A percentile compares a stretch with the other conserved stretches of the same genome.
phyloP scores from a whole-genome alignment of 176 grass and related monocot genomes.

The Musa beccarii region DNA sequence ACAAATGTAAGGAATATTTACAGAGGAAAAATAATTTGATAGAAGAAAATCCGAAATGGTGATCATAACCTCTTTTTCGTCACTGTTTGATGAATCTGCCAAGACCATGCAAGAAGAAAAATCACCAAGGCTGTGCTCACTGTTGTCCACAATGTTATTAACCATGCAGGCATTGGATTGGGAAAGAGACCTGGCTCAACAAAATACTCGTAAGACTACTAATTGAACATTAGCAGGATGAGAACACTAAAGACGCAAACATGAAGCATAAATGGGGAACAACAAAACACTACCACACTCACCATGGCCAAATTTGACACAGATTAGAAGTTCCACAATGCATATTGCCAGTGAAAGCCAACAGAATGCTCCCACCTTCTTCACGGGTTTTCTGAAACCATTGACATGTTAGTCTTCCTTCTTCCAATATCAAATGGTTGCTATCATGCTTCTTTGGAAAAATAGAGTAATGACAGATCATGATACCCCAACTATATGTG shows the following conservation, averaged over 20 bases:
- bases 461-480: not conserved
- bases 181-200: conserved; percentile 74
- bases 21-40: conserved; percentile 39
- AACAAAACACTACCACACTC: conserved; percentile 2
- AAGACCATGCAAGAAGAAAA: conserved; percentile 74
- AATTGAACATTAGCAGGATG: not conserved
- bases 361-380: conserved; percentile 95
- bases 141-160: conserved; percentile 59
- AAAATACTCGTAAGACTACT: not conserved
- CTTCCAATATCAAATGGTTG: not conserved
- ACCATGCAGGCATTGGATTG: conserved; percentile 65
- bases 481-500: not conserved
- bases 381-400: conserved; percentile 71
- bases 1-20: conserved; percentile 50
- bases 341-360: conserved; percentile 96
- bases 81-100: conserved; percentile 62
- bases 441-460: not conserved
- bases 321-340: conserved; percentile 93
- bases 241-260: not conserved
- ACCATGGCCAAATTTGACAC: conserved; percentile 93
- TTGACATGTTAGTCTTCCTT: not conserved
- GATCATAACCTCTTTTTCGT: conserved; percentile 58
- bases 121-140: conserved; percentile 32
- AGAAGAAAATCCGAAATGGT: conserved; percentile 12
- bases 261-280: not conserved